Evolutionary conservation across 2,329 filamentous ascomycete species (phyloP).

Genomic region (Calycina herbarum): DNA sequence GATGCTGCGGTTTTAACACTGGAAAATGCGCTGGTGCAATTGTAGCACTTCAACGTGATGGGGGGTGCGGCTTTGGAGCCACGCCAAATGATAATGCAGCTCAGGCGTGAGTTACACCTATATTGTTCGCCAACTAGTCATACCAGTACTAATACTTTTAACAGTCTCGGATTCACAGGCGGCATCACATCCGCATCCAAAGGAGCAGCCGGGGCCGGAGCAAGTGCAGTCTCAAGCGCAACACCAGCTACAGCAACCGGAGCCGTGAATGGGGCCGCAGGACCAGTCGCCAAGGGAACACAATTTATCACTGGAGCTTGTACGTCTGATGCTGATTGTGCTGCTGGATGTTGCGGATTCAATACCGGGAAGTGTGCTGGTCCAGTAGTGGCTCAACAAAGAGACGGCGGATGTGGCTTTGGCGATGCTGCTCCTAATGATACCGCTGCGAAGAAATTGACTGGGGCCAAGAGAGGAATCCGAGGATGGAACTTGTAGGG

Average conservation of each 20-base stretch:
- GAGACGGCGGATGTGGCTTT: constrained; percentile 40
- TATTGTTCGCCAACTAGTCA: too few species aligned
- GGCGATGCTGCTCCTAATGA: constrained; percentile 22
- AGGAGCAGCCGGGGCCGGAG: neutral
- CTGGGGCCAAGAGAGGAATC: constrained; percentile 6
- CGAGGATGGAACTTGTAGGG: constrained; percentile 12
- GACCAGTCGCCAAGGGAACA: constrained; percentile 22
- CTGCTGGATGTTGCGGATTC: constrained; percentile 37
- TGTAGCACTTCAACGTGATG: constrained; percentile 38
- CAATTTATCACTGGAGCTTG: constrained; percentile 42
- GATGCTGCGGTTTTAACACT: constrained; percentile 24
- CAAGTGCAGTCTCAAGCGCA: neutral
- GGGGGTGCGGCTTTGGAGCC: constrained; percentile 38
- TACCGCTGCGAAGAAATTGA: constrained; percentile 14
- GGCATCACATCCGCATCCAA: neutral
- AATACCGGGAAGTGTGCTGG: constrained; percentile 37
- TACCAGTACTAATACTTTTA: too few species aligned
- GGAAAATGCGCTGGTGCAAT: constrained; percentile 39
- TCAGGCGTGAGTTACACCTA: neutral
- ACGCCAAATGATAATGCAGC: constrained; percentile 21
- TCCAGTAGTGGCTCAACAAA: constrained; percentile 36
- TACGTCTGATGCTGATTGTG: constrained; percentile 37
- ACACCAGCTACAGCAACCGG: neutral
- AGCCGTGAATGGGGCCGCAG: neutral
- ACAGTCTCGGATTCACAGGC: constrained; percentile 13